A percentile compares a stretch with the other conserved stretches of the same genome.
Evolutionary conservation across 1,139 yeast species (phyloP).

Genomic region (Yarrowia galli): DNA sequence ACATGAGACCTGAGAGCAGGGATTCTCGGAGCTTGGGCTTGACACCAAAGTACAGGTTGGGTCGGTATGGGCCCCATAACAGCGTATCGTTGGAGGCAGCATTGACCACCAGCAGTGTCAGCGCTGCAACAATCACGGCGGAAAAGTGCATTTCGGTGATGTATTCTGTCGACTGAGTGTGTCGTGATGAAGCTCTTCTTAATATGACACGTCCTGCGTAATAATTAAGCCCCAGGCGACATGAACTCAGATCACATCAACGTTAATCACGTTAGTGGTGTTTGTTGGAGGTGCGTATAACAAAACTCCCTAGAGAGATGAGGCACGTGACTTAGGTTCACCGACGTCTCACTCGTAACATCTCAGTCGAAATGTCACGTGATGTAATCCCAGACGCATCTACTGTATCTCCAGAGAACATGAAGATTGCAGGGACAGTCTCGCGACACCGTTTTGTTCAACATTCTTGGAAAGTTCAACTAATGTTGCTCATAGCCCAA

Average conservation of each 20-base stretch:
- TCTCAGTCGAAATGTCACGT: not conserved
- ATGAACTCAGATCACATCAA: constrained; percentile 19
- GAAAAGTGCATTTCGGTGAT: constrained; percentile 13
- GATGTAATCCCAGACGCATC: not conserved
- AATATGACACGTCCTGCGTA: constrained; percentile 27
- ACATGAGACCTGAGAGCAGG: constrained; percentile 81
- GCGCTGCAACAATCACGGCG: constrained; percentile 13
- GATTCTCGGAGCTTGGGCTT: constrained; percentile 79
- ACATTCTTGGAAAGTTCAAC: too few species aligned
- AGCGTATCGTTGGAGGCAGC: constrained; percentile 55
- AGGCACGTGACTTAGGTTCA: not conserved
- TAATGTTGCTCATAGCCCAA: too few species aligned
- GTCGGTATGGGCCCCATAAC: constrained; percentile 93
- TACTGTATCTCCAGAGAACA: too few species aligned
- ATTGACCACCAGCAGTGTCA: constrained; percentile 28
- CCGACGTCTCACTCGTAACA: too few species aligned
- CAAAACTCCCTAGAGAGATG: not conserved
- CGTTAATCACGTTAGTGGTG: constrained; percentile 12
- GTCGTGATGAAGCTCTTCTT: not conserved
- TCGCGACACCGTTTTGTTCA: too few species aligned
- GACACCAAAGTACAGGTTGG: constrained; percentile 84
- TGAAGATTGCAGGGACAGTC: too few species aligned
- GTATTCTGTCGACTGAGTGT: not conserved
- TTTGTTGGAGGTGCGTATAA: not conserved
- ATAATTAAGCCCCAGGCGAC: constrained; percentile 12